Evolutionary conservation across 305 asterid genomes (phyloP), one percentile per base, ranked within the genome.

Genomic region (Solanum hybrid): DNA sequence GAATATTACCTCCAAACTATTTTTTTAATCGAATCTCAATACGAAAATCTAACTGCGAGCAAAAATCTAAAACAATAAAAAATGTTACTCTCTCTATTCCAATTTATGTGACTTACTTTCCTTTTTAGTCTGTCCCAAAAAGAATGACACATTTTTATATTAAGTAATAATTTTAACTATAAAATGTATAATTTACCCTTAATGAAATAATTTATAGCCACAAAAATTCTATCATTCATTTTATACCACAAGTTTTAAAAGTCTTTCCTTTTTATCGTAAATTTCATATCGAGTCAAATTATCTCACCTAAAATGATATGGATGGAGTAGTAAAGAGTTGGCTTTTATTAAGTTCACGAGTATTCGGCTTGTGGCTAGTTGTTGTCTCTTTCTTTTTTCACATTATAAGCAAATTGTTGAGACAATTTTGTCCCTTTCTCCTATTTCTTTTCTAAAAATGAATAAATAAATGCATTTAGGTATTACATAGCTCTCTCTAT

Each of bases 221-320:
- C 2, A 38, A 0, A 42, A 42, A 42, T 42, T 42, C 6, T 42
- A 42, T 12, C 6, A 42, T 42, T 42, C 2, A 42, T 42, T 42
- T 42, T 42, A 0, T 1, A 42, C 6, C 1, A 42, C 0, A 42
- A 42, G 0, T 42, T 42, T 42, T 42, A 42, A 42, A 42, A 12
- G 17, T 42, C 17, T 38, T 38, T 38, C 0, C 4, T 38, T 38
- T 38, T 10, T 38, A 3, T 38, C 14, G 1, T 10, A 42, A 42
- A 42, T 12, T 42, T 42, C 0, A 5, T 42, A 0, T 0, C 2
- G 56, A 42, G 5, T 11, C 0, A 40, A 40, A 40, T 0, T 40
- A 40, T 0, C 5, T 40, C 16, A 40, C 2, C 2, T 40, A 40
- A 40, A 40, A 40, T 40, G 5, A 40, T 0, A 40, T 0, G 16